Evolutionary conservation across 345 rosid genomes (phyloP), one percentile per base, ranked within the genome.

Genomic region (Turnera subulata): DNA sequence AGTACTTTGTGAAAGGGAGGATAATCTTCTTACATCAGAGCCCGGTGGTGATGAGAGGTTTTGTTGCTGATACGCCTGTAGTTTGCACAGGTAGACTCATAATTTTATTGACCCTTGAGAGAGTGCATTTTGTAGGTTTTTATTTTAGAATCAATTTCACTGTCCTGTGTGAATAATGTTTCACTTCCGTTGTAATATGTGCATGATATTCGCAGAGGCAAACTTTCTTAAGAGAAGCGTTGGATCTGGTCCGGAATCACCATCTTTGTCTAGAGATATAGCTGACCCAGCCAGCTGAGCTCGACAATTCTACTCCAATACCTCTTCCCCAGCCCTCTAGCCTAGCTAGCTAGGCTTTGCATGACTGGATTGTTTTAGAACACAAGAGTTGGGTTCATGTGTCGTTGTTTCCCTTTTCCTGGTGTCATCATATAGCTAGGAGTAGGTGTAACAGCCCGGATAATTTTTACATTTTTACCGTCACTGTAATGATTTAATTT

Each of bases 1-100:
- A 56, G 94, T 93, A 66, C 86, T 80, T 74, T 89, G 96, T 70
- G 99, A 89, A 61, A 93, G 85, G 73, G 99, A 86, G 63, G 94
- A 84, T 53, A 89, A 82, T 50, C 62, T n/a, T n/a, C n/a, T 75
- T 64, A 67, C 70, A 21, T 76, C 83, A 25, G 79, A 78, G 68
- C 78, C 71, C 67, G 88, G 76, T 62, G 83, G 81, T 59, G 84
- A 89, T 61, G 94, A 85, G 52, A 83, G 65, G 76, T 86, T 65
- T 39, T 63, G 53, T 78, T 76, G 61, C 68, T 93, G 75, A 58
- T 85, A 55, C 58, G 57, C 33, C 59, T 75, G 17, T 74, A 89
- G 66, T 85, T 86, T 66, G 76, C 71, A 58, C 74, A 78, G 97
- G 99, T 89, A 80, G 61, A 69, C 74, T 69, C 53, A 56, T 63